A percentile compares a stretch with the other conserved stretches of the same genome.
These are phyloP conservation scores for Stephania japonica DNA, from an alignment of 164 flowering plant genomes.

Conservation along the genomic window DNA sequence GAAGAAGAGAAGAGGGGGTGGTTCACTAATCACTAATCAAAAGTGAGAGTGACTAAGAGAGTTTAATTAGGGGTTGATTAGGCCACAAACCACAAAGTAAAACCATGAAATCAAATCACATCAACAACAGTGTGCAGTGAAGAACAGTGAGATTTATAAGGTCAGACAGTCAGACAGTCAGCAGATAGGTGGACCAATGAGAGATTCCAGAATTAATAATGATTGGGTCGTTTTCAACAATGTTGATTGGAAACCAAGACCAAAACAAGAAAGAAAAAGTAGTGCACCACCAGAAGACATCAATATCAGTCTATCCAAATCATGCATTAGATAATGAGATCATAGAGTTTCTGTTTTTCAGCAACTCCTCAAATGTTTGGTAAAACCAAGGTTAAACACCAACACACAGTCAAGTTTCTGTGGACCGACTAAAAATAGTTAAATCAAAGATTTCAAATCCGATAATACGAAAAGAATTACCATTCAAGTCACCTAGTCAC, in stretches of 20 bases:
- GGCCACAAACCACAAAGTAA: not conserved
- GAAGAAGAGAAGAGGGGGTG: too few relatives aligned
- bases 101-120: not conserved
- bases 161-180: not conserved
- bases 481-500: too few relatives aligned
- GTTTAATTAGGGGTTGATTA: not conserved
- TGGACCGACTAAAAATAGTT: too few relatives aligned
- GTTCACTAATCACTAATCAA: too few relatives aligned
- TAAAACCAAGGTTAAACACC: too few relatives aligned
- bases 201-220: constrained; percentile 1
- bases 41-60: too few relatives aligned
- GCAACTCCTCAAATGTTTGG: too few relatives aligned
- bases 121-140: not conserved
- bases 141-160: not conserved
- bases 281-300: not conserved
- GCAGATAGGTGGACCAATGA: not conserved
- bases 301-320: not conserved
- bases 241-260: not conserved
- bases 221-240: not conserved
- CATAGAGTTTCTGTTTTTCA: not conserved
- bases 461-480: too few relatives aligned
- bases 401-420: too few relatives aligned
- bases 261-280: not conserved
- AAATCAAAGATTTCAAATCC: too few relatives aligned
- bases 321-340: not conserved